Conservation (phyloP, 768 basidiomycete genomes). For the Lactarius indigo region DNA sequence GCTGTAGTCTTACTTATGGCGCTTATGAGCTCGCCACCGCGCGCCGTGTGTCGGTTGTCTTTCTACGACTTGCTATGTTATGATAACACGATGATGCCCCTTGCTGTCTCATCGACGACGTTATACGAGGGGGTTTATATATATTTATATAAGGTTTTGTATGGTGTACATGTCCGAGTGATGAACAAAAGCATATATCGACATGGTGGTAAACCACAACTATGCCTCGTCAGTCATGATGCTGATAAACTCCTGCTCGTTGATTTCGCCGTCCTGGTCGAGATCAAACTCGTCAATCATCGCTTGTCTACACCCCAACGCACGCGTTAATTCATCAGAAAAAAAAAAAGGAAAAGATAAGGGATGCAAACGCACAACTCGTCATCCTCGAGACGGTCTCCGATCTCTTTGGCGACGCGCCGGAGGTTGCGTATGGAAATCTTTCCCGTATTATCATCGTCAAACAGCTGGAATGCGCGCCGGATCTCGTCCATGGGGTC, state of each 20-base stretch:
- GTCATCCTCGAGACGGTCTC: constrained; percentile 91
- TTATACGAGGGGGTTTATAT: neutral
- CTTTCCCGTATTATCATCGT: constrained; percentile 93
- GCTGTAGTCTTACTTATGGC: constrained; percentile 23
- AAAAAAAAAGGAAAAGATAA: constrained; percentile 21
- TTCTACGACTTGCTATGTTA: constrained; percentile 19
- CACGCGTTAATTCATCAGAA: neutral
- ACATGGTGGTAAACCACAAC: constrained; percentile 14
- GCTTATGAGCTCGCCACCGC: neutral
- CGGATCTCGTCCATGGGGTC: constrained; percentile 97
- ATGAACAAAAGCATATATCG: constrained; percentile 2
- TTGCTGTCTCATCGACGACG: too few species aligned
- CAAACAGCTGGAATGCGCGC: constrained; percentile 94
- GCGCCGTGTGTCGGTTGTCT: constrained; percentile 1
- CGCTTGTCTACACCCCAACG: constrained; percentile 65
- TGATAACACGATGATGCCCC: neutral
- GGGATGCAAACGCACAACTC: constrained; percentile 72
- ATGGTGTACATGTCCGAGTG: constrained; percentile 3
- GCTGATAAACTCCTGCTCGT: constrained; percentile 91
- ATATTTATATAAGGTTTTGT: neutral
- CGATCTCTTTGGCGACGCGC: constrained; percentile 94
- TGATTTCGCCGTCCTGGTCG: constrained; percentile 97
- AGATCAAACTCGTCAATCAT: constrained; percentile 99
- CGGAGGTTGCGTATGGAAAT: constrained; percentile 88
- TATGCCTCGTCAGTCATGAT: constrained; percentile 95